These are phyloP conservation scores for Rubroboletus satanas DNA, from an alignment of 768 basidiomycete genomes.

Conservation along the genomic window DNA sequence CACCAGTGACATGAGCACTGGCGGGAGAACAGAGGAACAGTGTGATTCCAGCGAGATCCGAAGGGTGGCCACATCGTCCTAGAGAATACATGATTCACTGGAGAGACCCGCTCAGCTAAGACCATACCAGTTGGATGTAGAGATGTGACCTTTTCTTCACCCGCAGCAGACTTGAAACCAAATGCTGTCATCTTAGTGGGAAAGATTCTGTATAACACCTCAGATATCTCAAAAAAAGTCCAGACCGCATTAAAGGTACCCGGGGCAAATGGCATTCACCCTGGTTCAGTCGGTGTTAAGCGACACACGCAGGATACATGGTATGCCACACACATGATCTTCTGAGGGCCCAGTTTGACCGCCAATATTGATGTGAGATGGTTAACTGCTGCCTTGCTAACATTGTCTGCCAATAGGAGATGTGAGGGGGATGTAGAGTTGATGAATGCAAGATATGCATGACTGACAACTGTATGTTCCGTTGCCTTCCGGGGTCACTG, in stretches of 20 bases:
- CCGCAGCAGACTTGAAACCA: slow-evolving; percentile 48
- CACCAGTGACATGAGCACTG: slow-evolving; percentile 69
- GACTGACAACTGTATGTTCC: slow-evolving; percentile 80
- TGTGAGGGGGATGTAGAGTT: neutral
- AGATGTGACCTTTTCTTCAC: slow-evolving; percentile 48
- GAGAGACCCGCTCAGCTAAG: neutral
- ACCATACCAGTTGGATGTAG: slow-evolving; percentile 63
- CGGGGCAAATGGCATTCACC: slow-evolving; percentile 82
- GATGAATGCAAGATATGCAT: neutral
- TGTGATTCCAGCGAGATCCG: slow-evolving; percentile 69
- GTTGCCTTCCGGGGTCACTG: slow-evolving; percentile 48
- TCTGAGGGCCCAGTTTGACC: slow-evolving; percentile 52
- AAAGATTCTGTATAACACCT: slow-evolving; percentile 49
- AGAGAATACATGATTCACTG: neutral
- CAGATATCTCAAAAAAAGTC: neutral
- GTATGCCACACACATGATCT: slow-evolving; percentile 56
- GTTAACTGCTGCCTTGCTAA: slow-evolving; percentile 86
- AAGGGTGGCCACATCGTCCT: slow-evolving; percentile 64
- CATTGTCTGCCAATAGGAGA: slow-evolving; percentile 47
- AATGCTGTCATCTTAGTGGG: slow-evolving; percentile 84
- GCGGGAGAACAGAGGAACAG: slow-evolving; percentile 71
- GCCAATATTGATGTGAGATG: slow-evolving; percentile 75
- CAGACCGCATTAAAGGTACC: slow-evolving; percentile 40
- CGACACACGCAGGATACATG: neutral
- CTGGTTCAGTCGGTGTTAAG: slow-evolving; percentile 33